These are phyloP conservation scores for Galeopsis tetrahit DNA, from an alignment of 257 asterid genomes.

Conservation along the genomic window DNA sequence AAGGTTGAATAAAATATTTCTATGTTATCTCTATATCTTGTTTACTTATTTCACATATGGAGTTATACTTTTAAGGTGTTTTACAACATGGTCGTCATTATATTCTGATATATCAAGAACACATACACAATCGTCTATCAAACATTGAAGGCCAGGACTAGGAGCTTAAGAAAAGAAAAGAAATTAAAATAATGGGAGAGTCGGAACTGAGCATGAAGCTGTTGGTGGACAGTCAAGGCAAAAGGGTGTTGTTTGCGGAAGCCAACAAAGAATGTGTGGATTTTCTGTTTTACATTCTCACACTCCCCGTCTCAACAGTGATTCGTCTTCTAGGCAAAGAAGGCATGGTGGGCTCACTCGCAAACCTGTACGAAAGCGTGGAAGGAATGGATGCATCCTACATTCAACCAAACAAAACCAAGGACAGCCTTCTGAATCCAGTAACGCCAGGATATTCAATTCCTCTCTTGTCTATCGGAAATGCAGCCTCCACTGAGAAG, in stretches of 20 bases:
- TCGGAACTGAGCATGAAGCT: conserved; percentile 46
- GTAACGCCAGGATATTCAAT: not conserved
- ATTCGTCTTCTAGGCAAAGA: conserved; percentile 28
- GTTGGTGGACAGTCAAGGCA: conserved; percentile 35
- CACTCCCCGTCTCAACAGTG: conserved; percentile 37
- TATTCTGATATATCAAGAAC: too few species aligned
- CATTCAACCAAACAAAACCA: conserved; percentile 24
- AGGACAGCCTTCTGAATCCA: conserved; percentile 38
- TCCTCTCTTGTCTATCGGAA: conserved; percentile 7
- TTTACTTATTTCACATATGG: too few species aligned
- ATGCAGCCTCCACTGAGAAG: not conserved
- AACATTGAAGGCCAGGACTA: too few species aligned
- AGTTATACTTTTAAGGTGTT: too few species aligned
- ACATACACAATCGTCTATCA: too few species aligned
- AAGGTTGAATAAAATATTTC: too few species aligned
- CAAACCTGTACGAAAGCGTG: conserved; percentile 40
- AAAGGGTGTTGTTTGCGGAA: conserved; percentile 47
- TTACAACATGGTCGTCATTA: too few species aligned
- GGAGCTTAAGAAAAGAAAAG: too few species aligned
- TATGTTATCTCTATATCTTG: too few species aligned
- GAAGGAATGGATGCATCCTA: conserved; percentile 34
- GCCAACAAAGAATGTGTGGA: conserved; percentile 46
- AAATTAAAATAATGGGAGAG: too few species aligned
- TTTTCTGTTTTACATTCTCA: conserved; percentile 44
- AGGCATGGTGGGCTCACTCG: conserved; percentile 38